Percentiles rank a stretch among this genome's conserved stretches.
phyloP scores from a whole-genome alignment of 768 basidiomycete species.

The Fistulinella prunicolor region DNA sequence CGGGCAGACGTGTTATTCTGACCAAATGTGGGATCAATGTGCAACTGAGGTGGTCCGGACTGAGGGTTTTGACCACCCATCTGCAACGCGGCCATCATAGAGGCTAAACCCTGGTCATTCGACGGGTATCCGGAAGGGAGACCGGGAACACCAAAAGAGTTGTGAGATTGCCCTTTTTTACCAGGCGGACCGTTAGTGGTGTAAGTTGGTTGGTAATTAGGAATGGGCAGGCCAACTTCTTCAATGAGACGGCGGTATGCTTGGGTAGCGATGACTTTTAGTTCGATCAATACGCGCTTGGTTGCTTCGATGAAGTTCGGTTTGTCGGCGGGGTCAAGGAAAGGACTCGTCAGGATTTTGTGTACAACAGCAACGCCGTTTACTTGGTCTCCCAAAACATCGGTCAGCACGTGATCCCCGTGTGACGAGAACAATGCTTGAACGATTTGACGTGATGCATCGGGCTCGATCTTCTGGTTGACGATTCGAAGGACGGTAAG shows the following conservation, averaged over 20 bases:
- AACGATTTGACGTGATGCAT: slow-evolving; percentile 83
- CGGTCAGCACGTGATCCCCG: slow-evolving; percentile 86
- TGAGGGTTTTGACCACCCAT: slow-evolving; percentile 88
- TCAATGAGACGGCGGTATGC: slow-evolving; percentile 92
- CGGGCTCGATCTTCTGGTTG: slow-evolving; percentile 92
- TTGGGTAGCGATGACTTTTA: slow-evolving; percentile 93
- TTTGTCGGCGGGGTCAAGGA: slow-evolving; percentile 72
- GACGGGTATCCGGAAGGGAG: slow-evolving; percentile 77
- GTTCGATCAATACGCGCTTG: slow-evolving; percentile 83
- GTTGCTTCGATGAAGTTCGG: slow-evolving; percentile 76
- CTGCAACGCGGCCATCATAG: slow-evolving; percentile 91
- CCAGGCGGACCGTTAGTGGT: slow-evolving; percentile 55
- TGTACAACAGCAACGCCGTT: slow-evolving; percentile 92
- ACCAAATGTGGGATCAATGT: slow-evolving; percentile 64
- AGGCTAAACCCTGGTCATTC: slow-evolving; percentile 81
- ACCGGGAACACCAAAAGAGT: slow-evolving; percentile 65
- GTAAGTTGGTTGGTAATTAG: slow-evolving; percentile 82
- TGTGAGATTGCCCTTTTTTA: slow-evolving; percentile 55
- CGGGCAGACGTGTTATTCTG: slow-evolving; percentile 42
- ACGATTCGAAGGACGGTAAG: slow-evolving; percentile 93
- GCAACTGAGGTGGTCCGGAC: slow-evolving; percentile 69
- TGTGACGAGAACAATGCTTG: slow-evolving; percentile 89
- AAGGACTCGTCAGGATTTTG: slow-evolving; percentile 87
- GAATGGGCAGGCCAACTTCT: slow-evolving; percentile 89
- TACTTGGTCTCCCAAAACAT: slow-evolving; percentile 94